phyloP scores from a whole-genome alignment of 805 yeast genomes.

The Debaryomyces maramus region DNA sequence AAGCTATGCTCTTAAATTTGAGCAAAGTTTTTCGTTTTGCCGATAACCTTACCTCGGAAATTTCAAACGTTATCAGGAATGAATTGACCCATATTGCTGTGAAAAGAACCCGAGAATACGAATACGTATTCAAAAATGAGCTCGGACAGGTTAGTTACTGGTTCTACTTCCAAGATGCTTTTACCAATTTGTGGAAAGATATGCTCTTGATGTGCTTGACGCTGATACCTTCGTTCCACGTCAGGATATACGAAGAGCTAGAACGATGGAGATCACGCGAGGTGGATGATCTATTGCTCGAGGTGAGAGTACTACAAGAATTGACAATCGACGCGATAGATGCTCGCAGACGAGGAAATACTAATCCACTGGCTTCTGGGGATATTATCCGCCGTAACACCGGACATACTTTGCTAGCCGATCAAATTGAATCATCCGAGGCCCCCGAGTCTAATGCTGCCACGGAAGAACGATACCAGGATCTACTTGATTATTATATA shows the following conservation, averaged over 20 bases:
- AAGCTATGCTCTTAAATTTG: background rate
- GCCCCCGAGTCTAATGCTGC: background rate
- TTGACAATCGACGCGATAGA: background rate
- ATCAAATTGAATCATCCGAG: background rate
- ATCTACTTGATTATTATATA: slow-evolving; percentile 1
- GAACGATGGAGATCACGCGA: slow-evolving; percentile 19
- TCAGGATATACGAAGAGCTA: slow-evolving; percentile 11
- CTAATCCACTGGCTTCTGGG: background rate
- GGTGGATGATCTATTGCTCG: slow-evolving; percentile 14
- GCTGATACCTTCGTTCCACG: slow-evolving; percentile 16
- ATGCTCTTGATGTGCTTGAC: slow-evolving; percentile 15
- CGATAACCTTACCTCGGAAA: slow-evolving; percentile 24
- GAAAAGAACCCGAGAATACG: slow-evolving; percentile 24
- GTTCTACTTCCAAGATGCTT: slow-evolving; percentile 8
- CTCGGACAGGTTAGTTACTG: slow-evolving; percentile 2
- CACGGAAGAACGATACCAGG: slow-evolving; percentile 5
- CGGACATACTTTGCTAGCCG: background rate
- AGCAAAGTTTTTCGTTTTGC: slow-evolving; percentile 15
- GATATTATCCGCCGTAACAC: background rate
- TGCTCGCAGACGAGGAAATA: background rate
- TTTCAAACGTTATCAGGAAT: slow-evolving; percentile 12
- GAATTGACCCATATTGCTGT: slow-evolving; percentile 16
- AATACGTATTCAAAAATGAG: slow-evolving; percentile 13
- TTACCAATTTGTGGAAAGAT: slow-evolving; percentile 21
- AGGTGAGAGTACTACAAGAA: slow-evolving; percentile 1